Base-by-base conservation (phyloP, 352 stramenopile genomes). In the Peronospora destructor region DNA sequence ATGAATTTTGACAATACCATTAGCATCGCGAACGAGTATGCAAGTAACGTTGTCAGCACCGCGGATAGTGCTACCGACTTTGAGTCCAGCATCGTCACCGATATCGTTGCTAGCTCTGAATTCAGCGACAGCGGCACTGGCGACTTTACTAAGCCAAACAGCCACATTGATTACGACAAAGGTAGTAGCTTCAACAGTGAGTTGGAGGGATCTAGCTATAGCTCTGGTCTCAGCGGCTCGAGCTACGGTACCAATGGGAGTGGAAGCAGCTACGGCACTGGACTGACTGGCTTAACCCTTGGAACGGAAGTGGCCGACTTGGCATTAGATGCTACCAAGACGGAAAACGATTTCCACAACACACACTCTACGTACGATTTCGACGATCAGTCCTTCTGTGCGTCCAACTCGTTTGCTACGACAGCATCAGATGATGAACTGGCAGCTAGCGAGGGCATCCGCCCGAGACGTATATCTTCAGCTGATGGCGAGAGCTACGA, bases 401-500 rank as follows among this genome's bases (percentile, higher is more conserved):
- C 47, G n/a, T 61, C 49, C 10, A 45, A 61, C 48, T 74, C 65
- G 13, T 69, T 64, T 21, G 49, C 52, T 17, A 52, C 59, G 1
- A 62, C 61, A 28, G 36, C 50, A 16, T 71, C 62, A 17, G 44
- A 68, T 14, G 61, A 69, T 32, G 12, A 59, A 16, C 32, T 43
- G 13, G 53, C 45, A 25, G 14, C 47, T 13, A 50, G 34, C 46
- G 34, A 62, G 16, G 45, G 47, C 4, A 23, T 59, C 40, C 67
- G 69, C 29, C 53, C 68, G 16, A 52, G 38, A 49, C 66, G 72
- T 40, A 76, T 69, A 23, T 68, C 71, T 37, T 84, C 72, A 41
- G 55, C 59, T 19, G 72, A 82, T 40, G 76, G 73, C 23, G 72
- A 84, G 56, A 82, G 64, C 50, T 88, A 88, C 61, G 76, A 88